Base-by-base conservation (phyloP, 2,329 filamentous ascomycete genomes). In the Phoma sp. region DNA sequence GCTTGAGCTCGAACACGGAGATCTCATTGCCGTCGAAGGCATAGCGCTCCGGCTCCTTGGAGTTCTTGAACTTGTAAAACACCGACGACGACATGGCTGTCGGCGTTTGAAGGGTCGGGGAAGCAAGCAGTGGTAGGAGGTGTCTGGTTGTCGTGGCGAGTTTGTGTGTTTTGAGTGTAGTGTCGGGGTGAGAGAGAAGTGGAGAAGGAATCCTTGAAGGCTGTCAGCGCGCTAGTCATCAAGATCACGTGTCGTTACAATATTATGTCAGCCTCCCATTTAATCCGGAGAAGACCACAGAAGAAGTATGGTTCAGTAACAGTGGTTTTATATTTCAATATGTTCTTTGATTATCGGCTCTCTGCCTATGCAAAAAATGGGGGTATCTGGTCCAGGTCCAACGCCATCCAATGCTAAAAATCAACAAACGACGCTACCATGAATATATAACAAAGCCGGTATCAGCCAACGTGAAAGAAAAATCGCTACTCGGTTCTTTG, bases 61-160 rank as follows among this genome's bases (percentile, higher is more conserved):
- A 92, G 68, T 94, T 98, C 81, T 97, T 98, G 88, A 99, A 99
- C 81, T 96, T 96, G 90, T 97, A 99, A 80, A 97, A 98, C 74
- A 99, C 95, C 65, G 93, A 98, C 53, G 95, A 96, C 75, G 92
- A 87, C 93, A 97, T 97, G 57, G 22, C 49, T 49, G 40, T 31
- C 45, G 35, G 15, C 15, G 22, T 6, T 19, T 13, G 29, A 2
- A 17, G 15, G 2, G 25, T 43, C 17, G 24, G 31, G 15, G 13
- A 19, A 8, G 12, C 10, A 60, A 57, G 64, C 29, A 39, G 37
- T 46, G 51, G 57, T 48, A 43, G 36, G 56, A 37, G 43, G 38
- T 50, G 15, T 40, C 35, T 17, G 12, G 36, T 32, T 7, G 25
- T 33, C n/a, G 48, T 46, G 47, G 38, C 32, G 22, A 32, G 15